Evolutionary conservation across 192 early-diverging fungal species (phyloP), one percentile per base, ranked within the genome.

Genomic region (Jimgerdemannia lactiflua): DNA sequence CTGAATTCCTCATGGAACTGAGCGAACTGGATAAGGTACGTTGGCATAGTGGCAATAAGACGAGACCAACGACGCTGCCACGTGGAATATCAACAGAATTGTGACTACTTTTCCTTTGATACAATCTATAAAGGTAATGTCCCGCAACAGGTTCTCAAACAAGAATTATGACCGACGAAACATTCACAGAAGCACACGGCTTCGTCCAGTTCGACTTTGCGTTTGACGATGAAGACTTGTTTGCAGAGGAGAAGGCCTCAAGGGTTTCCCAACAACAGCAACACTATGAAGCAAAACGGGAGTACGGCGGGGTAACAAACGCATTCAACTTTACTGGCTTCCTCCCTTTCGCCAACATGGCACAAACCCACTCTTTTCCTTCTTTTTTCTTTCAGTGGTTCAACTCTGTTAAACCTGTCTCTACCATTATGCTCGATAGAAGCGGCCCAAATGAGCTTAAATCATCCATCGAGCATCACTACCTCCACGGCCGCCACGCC

Each of bases 1-100:
- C 91, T 89, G 79, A 94, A 95, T 78, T 94, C 89, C 59, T 81
- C 83, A 76, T 92, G 89, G 71, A 54, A 74, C 72, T 78, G 92
- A 65, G 91, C 94, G 87, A 95, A 93, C 68, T 93, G 86, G 39
- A 95, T 83, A 14, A 95, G 71, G 75, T 89, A 90, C 39, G 73
- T 84, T 10, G 79, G 82, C 88, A 89, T 90, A 0, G 3, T 72
- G 49, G 14, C 8, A 6, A n/a, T n/a, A n/a, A 59, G 49, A 59
- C 8, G 14, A 6, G 49, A 59, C 49, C 49, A 59, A 59, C 2
- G 49, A 59, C 49, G 49, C 49, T 1, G 49, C 49, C 49, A 59
- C 8, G 6, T 2, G 8, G 49, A 59, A 59, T 10, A 59, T 59
- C 49, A 59, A 59, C 49, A 59, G 6, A 10, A 10, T 10, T 59